phyloP scores from a whole-genome alignment of 2,329 filamentous ascomycete species.

The Aspergillus pseudoviridinutans region DNA sequence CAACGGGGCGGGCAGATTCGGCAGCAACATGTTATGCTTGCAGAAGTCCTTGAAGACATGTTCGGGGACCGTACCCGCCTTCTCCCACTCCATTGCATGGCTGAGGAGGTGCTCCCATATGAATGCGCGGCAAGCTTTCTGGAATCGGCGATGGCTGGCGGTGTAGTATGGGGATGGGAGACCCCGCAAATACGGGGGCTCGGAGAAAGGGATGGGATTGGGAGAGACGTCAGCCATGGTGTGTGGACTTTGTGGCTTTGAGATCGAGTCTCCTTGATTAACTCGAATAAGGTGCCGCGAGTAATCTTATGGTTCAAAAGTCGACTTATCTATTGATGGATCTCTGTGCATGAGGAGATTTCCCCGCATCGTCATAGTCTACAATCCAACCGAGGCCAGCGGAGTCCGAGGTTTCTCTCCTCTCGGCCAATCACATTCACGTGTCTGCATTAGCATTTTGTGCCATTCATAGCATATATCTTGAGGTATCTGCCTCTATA shows the following conservation, averaged over 20 bases:
- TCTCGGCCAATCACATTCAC: not conserved
- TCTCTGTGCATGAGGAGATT: not conserved
- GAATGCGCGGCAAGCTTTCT: constrained; percentile 65
- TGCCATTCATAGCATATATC: too few relatives aligned
- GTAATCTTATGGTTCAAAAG: not conserved
- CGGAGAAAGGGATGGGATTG: constrained; percentile 61
- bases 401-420: not conserved
- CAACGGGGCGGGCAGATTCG: constrained; percentile 64
- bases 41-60: constrained; percentile 64
- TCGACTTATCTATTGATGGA: not conserved
- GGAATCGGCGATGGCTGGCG: constrained; percentile 61
- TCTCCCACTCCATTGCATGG: constrained; percentile 67
- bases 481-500: too few relatives aligned
- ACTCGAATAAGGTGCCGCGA: not conserved
- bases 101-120: constrained; percentile 59
- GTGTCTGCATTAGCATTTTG: not conserved
- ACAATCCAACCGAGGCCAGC: constrained; percentile 1
- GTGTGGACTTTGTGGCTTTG: not conserved
- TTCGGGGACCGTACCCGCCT: constrained; percentile 57
- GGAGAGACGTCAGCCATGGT: constrained; percentile 27
- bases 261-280: not conserved
- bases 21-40: constrained; percentile 65
- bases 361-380: not conserved
- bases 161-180: constrained; percentile 70
- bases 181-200: constrained; percentile 67